A percentile compares a stretch with the other conserved stretches of the same genome.
These are phyloP conservation scores for Dactylorhiza incarnata DNA, from an alignment of 106 monocot genomes.

Conservation along the genomic window DNA sequence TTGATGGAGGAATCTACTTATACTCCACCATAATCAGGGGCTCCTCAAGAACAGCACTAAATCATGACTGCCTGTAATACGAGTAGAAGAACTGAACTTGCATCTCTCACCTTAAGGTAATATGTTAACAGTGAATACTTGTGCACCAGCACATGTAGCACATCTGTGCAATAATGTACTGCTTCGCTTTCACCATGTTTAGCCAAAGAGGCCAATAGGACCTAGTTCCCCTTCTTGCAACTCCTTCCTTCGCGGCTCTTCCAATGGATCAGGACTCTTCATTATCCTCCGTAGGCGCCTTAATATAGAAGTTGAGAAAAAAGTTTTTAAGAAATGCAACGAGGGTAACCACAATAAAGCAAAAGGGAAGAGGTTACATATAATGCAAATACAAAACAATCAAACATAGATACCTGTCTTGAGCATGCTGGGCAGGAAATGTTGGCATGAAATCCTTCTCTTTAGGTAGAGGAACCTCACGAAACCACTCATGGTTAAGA, in stretches of 20 bases:
- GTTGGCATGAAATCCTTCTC: constrained; percentile 95
- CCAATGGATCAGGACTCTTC: constrained; percentile 87
- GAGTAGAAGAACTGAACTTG: constrained; percentile 20
- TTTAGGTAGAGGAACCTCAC: constrained; percentile 79
- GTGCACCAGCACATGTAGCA: constrained; percentile 3
- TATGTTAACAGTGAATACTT: not conserved
- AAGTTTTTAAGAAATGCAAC: not conserved
- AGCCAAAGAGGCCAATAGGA: constrained; percentile 45
- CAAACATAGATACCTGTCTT: constrained; percentile 43
- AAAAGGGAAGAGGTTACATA: too few species aligned
- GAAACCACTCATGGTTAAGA: constrained; percentile 74
- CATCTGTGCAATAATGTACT: not conserved
- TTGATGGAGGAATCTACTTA: constrained; percentile 13
- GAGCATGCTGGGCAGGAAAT: constrained; percentile 75
- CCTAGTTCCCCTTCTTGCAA: constrained; percentile 53
- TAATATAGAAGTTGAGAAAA: constrained; percentile 1
- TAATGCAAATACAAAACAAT: not conserved
- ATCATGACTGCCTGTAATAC: constrained; percentile 17
- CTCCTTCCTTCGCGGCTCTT: constrained; percentile 57
- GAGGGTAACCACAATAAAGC: not conserved
- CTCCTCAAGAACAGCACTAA: constrained; percentile 49
- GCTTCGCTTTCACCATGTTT: not conserved
- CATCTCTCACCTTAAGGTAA: constrained; percentile 46
- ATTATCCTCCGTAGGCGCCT: constrained; percentile 60
- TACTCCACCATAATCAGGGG: constrained; percentile 20